Conservation (phyloP, 2,329 filamentous ascomycete species). For the Neopestalotiopsis sp. region DNA sequence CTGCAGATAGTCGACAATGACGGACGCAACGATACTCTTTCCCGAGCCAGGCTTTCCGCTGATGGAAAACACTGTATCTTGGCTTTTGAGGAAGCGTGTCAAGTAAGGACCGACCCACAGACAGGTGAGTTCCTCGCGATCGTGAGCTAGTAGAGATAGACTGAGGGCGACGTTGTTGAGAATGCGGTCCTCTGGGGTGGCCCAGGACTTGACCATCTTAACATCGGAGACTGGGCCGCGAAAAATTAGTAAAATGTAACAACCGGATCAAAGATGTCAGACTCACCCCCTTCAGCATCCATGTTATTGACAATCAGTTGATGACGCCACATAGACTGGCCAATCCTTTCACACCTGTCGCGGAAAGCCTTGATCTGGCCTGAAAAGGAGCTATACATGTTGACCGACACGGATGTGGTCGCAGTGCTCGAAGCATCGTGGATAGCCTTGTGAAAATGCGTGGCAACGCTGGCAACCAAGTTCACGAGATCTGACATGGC, state of each 20-base stretch:
- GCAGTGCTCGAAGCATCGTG: conserved; percentile 15
- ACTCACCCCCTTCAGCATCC: conserved; percentile 36
- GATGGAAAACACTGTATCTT: conserved; percentile 24
- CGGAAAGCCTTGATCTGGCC: conserved; percentile 27
- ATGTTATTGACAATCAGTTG: conserved; percentile 39
- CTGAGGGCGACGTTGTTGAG: conserved; percentile 20
- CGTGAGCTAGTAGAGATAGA: conserved; percentile 26
- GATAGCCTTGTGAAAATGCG: conserved; percentile 30
- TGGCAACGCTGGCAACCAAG: conserved; percentile 29
- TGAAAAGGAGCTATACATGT: conserved; percentile 29
- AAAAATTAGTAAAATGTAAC: conserved; percentile 3
- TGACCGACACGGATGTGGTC: conserved; percentile 29
- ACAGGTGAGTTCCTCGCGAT: conserved; percentile 32
- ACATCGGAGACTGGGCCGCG: conserved; percentile 31
- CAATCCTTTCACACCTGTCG: conserved; percentile 27
- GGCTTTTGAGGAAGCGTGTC: conserved; percentile 26
- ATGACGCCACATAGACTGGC: conserved; percentile 34
- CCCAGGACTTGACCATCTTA: conserved; percentile 40
- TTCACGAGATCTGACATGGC: conserved; percentile 29
- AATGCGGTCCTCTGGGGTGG: conserved; percentile 27
- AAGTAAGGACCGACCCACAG: conserved; percentile 29
- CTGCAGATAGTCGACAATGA: conserved; percentile 45
- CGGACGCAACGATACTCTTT: conserved; percentile 43
- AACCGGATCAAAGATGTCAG: neutral
- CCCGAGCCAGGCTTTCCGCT: conserved; percentile 42